phyloP scores from a whole-genome alignment of 371 early-diverging fungal genomes.

The Batkoa obscura region DNA sequence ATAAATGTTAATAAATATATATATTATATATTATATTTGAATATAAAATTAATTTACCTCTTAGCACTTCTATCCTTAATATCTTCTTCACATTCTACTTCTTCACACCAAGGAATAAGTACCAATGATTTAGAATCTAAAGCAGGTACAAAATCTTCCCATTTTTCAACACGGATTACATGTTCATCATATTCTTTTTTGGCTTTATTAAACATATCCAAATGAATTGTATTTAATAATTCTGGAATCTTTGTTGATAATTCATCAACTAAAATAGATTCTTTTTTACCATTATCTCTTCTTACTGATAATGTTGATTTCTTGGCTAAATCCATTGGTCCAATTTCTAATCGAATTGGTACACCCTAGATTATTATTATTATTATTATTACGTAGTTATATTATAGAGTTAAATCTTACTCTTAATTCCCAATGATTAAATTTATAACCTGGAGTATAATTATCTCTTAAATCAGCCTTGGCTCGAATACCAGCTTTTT shows the following conservation, averaged over 20 bases:
- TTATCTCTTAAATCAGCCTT: constrained; percentile 82
- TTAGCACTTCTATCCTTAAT: constrained; percentile 87
- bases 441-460: constrained; percentile 98
- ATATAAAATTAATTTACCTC: constrained; percentile 13
- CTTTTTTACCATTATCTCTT: constrained; percentile 68
- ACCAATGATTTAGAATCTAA: constrained; percentile 79
- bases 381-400: constrained; percentile 2
- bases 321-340: constrained; percentile 89
- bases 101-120: constrained; percentile 96
- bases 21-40: no score
- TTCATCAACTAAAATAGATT: constrained; percentile 37
- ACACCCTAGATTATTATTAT: constrained; percentile 48
- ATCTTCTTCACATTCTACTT: constrained; percentile 81
- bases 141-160: constrained; percentile 85
- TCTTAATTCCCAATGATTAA: constrained; percentile 97
- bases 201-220: constrained; percentile 83
- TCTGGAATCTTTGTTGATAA: constrained; percentile 36
- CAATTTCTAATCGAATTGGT: constrained; percentile 96
- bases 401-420: constrained; percentile 14
- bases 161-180: constrained; percentile 55
- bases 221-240: constrained; percentile 73
- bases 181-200: constrained; percentile 58
- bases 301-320: constrained; percentile 69
- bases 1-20: no score
- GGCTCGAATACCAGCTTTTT: constrained; percentile 67